Evolutionary conservation across 2,329 filamentous ascomycete species (phyloP), one percentile per base, ranked within the genome.

Genomic region (Beauveria scarabaeidicola): DNA sequence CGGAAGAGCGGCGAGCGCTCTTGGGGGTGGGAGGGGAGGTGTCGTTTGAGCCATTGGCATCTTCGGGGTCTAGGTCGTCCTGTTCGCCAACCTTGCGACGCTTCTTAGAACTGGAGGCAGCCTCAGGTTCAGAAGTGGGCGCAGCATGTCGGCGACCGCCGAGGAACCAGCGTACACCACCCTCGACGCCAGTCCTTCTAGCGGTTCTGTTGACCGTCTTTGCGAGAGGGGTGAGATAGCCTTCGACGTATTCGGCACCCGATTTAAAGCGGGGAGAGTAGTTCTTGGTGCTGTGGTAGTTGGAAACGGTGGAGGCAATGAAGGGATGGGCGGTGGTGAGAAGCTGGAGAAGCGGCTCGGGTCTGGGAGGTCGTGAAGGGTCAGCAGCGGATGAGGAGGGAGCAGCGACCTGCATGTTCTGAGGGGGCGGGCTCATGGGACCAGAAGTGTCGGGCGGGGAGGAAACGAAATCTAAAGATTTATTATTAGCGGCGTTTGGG

Each of bases 171-270:
- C 94, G 82, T 15, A 97, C 82, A 59, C 91, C 88, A 59, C 87
- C 87, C 70, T 97, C 92, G 2, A 97, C 89, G 61, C 93, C 93
- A 0, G 93, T 96, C 36, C 87, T 86, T 32, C 90, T 84, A 32
- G 91, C 88, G 6, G 96, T 89, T 0, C 85, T 89, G 15, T 90
- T 89, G 32, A 96, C 89, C 0, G 90, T 94, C 68, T 90, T 94
- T 56, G 90, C 90, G 56, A 97, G 85, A 1, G 91, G 91, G 1
- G 88, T 90, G 55, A 96, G 84, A 65, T 90, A 93, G 51, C 90
- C 87, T 72, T 97, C 93, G 21, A 97, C 86, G 67, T 95, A 91
- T 70, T 96, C 91, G 52, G 90, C 93, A 62, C 91, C 85, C n/a
- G 89, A 89, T 72, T 90, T 91, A 69, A 97, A 90, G 2, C 89